Percentiles rank a stretch among this genome's conserved stretches.
These are phyloP conservation scores for Lactarius sanguifluus DNA, from an alignment of 768 basidiomycete species.

Conservation along the genomic window DNA sequence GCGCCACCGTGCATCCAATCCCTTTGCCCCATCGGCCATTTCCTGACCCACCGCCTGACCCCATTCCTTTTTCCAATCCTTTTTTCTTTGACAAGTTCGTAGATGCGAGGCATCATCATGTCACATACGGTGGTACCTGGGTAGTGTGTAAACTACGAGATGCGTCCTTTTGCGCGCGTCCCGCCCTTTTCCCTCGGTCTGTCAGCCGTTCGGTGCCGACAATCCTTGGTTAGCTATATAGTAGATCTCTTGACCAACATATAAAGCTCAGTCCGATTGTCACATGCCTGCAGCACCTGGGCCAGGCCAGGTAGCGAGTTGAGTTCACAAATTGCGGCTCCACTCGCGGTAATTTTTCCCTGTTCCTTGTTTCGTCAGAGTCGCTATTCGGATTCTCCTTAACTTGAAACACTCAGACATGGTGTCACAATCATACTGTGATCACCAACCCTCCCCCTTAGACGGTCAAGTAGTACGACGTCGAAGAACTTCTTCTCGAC, in stretches of 20 bases:
- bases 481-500: too few species aligned
- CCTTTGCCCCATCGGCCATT: conserved; percentile 5
- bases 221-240: background rate
- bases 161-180: background rate
- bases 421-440: too few species aligned
- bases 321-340: too few species aligned
- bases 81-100: background rate
- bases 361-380: too few species aligned
- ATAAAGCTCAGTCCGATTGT: background rate
- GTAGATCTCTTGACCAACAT: conserved; percentile 1
- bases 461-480: too few species aligned
- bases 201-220: background rate
- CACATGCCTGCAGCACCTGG: background rate
- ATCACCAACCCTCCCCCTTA: too few species aligned
- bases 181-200: background rate
- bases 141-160: background rate
- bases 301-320: too few species aligned
- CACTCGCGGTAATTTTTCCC: too few species aligned
- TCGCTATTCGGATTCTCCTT: too few species aligned
- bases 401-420: too few species aligned
- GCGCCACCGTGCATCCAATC: conserved; percentile 19
- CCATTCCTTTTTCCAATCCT: background rate
- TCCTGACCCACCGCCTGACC: conserved; percentile 2
- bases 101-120: conserved; percentile 8
- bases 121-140: background rate